These are phyloP conservation scores for Vitis amurensis DNA, from an alignment of 164 flowering plant genomes.

Conservation along the genomic window DNA sequence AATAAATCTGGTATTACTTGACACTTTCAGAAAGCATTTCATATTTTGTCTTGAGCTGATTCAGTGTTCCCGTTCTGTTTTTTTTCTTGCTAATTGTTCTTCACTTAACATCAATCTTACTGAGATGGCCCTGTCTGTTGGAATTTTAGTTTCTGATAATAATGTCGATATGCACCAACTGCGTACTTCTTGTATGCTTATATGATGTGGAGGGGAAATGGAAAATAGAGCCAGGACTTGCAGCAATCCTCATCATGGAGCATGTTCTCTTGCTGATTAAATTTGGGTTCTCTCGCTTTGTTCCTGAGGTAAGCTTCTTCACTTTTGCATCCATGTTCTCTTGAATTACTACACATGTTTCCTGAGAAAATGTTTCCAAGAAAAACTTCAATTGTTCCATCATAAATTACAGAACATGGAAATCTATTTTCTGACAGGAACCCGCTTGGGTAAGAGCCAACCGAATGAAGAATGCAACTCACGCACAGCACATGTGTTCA, in stretches of 20 bases:
- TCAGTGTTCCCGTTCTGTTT: too few relatives aligned
- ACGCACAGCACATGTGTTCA: slow-evolving; percentile 76
- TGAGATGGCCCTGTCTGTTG: neutral
- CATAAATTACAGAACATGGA: neutral
- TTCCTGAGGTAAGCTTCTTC: slow-evolving; percentile 70
- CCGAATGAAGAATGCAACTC: slow-evolving; percentile 67
- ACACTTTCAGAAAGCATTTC: too few relatives aligned
- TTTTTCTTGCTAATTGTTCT: neutral
- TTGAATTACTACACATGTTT: neutral
- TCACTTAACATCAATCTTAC: neutral
- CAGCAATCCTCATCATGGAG: slow-evolving; percentile 87
- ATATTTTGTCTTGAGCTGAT: too few relatives aligned
- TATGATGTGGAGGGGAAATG: slow-evolving; percentile 81
- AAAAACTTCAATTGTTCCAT: neutral
- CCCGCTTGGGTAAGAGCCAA: slow-evolving; percentile 96
- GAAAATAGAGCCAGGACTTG: slow-evolving; percentile 92
- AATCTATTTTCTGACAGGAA: slow-evolving; percentile 46
- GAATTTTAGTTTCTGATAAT: slow-evolving; percentile 75
- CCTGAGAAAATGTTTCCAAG: neutral
- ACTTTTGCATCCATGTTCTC: neutral
- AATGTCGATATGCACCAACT: slow-evolving; percentile 87
- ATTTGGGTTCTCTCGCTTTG: slow-evolving; percentile 81
- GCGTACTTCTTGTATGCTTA: slow-evolving; percentile 70
- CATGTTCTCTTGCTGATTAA: slow-evolving; percentile 78
- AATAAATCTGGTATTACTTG: too few relatives aligned